These are phyloP conservation scores for Neurospora tetrasperma DNA, from an alignment of 495 filamentous ascomycete genomes.

Conservation along the genomic window DNA sequence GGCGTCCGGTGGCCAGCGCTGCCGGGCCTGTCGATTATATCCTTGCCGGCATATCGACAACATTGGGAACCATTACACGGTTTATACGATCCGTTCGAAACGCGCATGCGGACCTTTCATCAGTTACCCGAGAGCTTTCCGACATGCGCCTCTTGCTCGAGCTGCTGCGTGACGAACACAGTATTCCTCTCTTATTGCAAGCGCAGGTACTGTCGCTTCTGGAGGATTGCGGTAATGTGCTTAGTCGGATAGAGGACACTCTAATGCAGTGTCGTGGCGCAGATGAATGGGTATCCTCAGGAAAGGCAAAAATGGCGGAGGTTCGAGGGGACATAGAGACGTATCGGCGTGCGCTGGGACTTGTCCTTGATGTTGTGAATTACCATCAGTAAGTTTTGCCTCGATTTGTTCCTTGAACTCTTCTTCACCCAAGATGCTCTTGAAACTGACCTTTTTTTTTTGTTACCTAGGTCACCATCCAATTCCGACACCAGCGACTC, in stretches of 20 bases:
- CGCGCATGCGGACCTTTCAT: conserved; percentile 19
- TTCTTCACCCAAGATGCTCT: not conserved
- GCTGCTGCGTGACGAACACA: conserved; percentile 15
- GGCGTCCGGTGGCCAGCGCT: conserved; percentile 1
- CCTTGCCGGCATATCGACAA: conserved; percentile 16
- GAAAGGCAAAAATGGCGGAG: conserved; percentile 5
- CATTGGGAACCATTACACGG: conserved; percentile 17
- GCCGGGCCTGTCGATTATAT: conserved; percentile 15
- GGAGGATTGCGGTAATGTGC: conserved; percentile 11
- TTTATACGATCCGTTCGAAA: conserved; percentile 22
- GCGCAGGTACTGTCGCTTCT: conserved; percentile 14
- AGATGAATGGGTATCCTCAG: conserved; percentile 11
- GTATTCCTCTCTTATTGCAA: conserved; percentile 12
- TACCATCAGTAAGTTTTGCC: conserved; percentile 6
- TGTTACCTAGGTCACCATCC: not conserved
- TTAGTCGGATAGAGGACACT: conserved; percentile 12
- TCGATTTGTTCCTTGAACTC: not conserved
- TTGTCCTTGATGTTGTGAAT: conserved; percentile 16
- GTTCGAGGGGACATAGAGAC: conserved; percentile 8
- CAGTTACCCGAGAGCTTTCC: conserved; percentile 21
- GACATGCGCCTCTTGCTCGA: conserved; percentile 23
- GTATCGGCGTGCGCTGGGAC: conserved; percentile 12
- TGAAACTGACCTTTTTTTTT: not conserved
- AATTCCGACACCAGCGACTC: not conserved
- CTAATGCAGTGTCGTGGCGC: conserved; percentile 10